Conservation (phyloP, 768 basidiomycete species). For the Suillus alpinus region DNA sequence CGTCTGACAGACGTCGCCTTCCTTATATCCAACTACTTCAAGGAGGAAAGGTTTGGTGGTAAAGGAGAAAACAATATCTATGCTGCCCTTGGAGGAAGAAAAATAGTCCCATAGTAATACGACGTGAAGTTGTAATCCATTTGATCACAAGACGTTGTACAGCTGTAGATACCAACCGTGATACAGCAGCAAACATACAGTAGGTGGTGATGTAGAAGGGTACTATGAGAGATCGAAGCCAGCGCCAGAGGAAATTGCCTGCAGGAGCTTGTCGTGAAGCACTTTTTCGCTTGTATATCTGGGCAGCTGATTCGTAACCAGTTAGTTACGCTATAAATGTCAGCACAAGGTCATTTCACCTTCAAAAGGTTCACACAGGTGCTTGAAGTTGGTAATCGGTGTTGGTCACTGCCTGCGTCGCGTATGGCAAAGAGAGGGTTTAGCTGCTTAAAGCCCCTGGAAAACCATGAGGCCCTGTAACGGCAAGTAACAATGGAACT, state of each 20-base stretch:
- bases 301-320: conserved; percentile 53
- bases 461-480: neutral
- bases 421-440: conserved; percentile 87
- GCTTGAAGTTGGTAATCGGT: conserved; percentile 70
- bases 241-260: conserved; percentile 83
- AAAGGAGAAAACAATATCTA: conserved; percentile 24
- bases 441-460: conserved; percentile 82
- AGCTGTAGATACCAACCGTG: conserved; percentile 4
- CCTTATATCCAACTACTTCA: conserved; percentile 77
- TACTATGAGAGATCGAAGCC: conserved; percentile 88
- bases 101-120: conserved; percentile 4
- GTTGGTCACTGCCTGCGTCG: conserved; percentile 70
- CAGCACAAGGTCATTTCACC: conserved; percentile 35
- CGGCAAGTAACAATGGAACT: conserved; percentile 24
- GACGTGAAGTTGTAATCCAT: conserved; percentile 14
- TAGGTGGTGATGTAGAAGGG: neutral
- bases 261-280: conserved; percentile 73
- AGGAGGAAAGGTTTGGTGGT: conserved; percentile 54
- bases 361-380: conserved; percentile 94
- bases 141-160: conserved; percentile 8
- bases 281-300: conserved; percentile 60
- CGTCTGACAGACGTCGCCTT: conserved; percentile 72
- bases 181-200: neutral
- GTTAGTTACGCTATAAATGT: conserved; percentile 6
- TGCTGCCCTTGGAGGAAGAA: conserved; percentile 27